These are phyloP conservation scores for Purshia tridentata DNA, from an alignment of 306 rosid species.

Conservation along the genomic window DNA sequence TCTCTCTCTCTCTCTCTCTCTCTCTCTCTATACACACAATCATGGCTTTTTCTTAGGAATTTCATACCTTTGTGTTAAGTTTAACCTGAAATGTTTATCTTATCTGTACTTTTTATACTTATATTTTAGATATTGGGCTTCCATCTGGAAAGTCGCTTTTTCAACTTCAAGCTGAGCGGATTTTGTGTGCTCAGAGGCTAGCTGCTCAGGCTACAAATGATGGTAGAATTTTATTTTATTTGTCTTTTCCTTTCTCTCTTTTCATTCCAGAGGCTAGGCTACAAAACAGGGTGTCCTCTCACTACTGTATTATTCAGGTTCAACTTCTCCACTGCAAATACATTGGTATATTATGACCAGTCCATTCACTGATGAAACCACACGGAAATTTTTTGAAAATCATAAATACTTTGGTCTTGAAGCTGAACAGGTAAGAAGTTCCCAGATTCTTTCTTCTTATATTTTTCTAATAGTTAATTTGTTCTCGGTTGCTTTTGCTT, in stretches of 20 bases:
- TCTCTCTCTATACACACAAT: no score
- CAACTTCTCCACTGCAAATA: conserved; percentile 59
- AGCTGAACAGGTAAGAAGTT: conserved; percentile 70
- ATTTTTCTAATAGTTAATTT: conserved; percentile 1
- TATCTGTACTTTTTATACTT: conserved; percentile 18
- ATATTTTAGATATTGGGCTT: conserved; percentile 78
- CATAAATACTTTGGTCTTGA: conserved; percentile 89
- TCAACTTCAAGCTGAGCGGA: conserved; percentile 98
- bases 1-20: no score
- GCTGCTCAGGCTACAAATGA: conserved; percentile 78
- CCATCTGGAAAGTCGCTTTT: conserved; percentile 98
- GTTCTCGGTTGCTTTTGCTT: neutral
- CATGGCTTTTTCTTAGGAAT: no score
- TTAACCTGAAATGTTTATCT: neutral
- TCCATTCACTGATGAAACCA: conserved; percentile 91
- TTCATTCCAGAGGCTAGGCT: neutral
- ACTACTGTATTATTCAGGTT: conserved; percentile 40
- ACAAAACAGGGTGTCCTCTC: neutral
- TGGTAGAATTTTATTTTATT: conserved; percentile 44
- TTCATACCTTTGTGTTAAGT: neutral
- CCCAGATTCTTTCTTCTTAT: neutral
- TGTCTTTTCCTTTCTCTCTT: neutral
- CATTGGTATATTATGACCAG: conserved; percentile 99
- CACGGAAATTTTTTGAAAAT: conserved; percentile 80
- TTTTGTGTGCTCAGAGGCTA: conserved; percentile 79